Percentiles rank a stretch among this genome's conserved stretches.
Evolutionary conservation across 1,139 yeast genomes (phyloP).

Genomic region (Zhuliangozyma blackwelliae): DNA sequence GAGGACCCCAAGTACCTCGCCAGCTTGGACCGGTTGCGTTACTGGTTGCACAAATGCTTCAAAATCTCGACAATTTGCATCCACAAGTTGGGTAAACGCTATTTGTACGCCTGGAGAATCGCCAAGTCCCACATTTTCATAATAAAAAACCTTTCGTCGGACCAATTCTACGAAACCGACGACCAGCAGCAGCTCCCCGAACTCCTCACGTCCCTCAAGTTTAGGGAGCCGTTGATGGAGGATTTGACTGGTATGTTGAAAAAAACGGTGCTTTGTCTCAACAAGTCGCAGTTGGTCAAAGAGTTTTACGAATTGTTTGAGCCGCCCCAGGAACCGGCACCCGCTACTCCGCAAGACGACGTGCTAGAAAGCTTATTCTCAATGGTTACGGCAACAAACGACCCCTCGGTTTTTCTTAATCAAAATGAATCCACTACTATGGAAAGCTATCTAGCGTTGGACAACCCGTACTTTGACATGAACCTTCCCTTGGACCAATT

Average conservation of each 20-base stretch:
- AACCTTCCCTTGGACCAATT: conserved; percentile 7
- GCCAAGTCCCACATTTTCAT: conserved; percentile 29
- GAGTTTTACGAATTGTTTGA: conserved; percentile 7
- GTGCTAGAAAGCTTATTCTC: conserved; percentile 4
- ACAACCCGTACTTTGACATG: conserved; percentile 11
- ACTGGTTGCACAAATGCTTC: conserved; percentile 14
- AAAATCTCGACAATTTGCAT: conserved; percentile 19
- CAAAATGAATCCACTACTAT: conserved; percentile 4
- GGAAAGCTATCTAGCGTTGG: conserved; percentile 10
- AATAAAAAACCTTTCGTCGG: conserved; percentile 18
- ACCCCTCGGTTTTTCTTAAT: conserved; percentile 8
- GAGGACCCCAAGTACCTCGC: conserved; percentile 14
- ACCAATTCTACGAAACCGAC: conserved; percentile 16
- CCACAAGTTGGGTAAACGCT: conserved; percentile 27
- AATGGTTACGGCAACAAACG: conserved; percentile 4
- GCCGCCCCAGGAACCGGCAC: conserved; percentile 1
- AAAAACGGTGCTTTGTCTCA: conserved; percentile 2
- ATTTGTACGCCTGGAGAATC: conserved; percentile 41
- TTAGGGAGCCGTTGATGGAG: conserved; percentile 5
- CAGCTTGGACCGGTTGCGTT: conserved; percentile 15
- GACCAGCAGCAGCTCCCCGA: background rate
- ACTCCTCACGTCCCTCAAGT: conserved; percentile 17
- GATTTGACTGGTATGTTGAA: conserved; percentile 2
- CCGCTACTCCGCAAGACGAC: background rate
- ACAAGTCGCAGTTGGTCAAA: conserved; percentile 3